Evolutionary conservation across 495 filamentous ascomycete species (phyloP).

Genomic region (Copromyces sp.): DNA sequence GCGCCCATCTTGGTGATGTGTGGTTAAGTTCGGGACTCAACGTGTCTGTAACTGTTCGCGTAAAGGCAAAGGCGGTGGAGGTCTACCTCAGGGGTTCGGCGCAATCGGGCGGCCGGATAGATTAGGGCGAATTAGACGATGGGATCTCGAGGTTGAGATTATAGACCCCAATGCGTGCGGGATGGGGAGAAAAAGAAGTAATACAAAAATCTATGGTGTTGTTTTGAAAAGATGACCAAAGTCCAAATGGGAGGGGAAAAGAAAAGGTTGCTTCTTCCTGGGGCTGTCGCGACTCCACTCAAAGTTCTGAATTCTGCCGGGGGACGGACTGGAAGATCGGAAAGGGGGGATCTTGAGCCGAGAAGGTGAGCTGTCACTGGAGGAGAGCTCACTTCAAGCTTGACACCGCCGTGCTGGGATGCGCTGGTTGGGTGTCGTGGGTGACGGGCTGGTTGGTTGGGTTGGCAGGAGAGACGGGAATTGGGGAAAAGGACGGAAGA

Average conservation of each 20-base stretch:
- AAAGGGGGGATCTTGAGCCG: not conserved
- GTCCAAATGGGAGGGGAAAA: not conserved
- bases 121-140: not conserved
- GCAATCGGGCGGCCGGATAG: not conserved
- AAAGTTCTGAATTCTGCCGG: not conserved
- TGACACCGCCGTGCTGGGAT: not conserved
- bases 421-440: not conserved
- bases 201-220: not conserved
- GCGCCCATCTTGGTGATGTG: slow-evolving; percentile 28
- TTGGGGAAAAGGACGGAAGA: not conserved
- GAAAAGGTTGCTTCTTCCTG: not conserved
- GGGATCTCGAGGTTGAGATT: not conserved
- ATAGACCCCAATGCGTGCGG: not conserved
- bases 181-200: not conserved
- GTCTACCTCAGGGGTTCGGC: not conserved
- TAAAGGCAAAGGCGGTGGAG: not conserved
- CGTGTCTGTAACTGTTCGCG: not conserved
- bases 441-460: not conserved
- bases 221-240: not conserved
- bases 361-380: not conserved
- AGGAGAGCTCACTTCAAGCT: not conserved
- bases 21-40: not conserved
- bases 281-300: not conserved
- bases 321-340: not conserved
- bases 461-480: not conserved